phyloP scores from a whole-genome alignment of 108 stramenopile genomes.

The Cyclotella distinguenda region DNA sequence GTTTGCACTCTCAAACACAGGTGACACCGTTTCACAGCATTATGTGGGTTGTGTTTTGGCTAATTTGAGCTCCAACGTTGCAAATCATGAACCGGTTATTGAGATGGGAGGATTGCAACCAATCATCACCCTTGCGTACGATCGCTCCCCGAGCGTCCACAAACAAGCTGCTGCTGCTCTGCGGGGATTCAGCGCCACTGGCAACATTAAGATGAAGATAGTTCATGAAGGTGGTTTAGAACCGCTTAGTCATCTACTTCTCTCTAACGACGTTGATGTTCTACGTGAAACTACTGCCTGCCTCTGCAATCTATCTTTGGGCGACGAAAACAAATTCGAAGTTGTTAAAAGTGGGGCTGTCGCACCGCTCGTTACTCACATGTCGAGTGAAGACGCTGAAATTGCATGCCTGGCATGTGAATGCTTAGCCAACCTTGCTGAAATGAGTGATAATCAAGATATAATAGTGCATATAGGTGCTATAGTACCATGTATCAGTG shows the following conservation, averaged over 20 bases:
- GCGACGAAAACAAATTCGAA: conserved; percentile 86
- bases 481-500: conserved; percentile 65
- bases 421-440: conserved; percentile 80
- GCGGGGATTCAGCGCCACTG: conserved; percentile 70
- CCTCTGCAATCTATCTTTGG: conserved; percentile 67
- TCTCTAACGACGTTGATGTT: conserved; percentile 70
- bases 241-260: conserved; percentile 66
- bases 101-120: conserved; percentile 83
- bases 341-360: conserved; percentile 70
- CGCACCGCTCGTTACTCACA: conserved; percentile 62
- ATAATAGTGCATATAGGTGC: conserved; percentile 69
- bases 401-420: conserved; percentile 69
- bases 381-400: conserved; percentile 64
- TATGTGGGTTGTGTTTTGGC: conserved; percentile 82
- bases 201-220: conserved; percentile 71
- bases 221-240: conserved; percentile 86
- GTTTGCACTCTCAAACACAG: conserved; percentile 70
- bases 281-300: conserved; percentile 74
- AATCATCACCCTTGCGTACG: conserved; percentile 61
- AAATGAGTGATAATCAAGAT: conserved; percentile 72
- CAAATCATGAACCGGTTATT: conserved; percentile 74
- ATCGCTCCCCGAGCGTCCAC: conserved; percentile 67
- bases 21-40: conserved; percentile 68
- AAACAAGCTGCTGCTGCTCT: conserved; percentile 79
- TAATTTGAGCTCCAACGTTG: conserved; percentile 66